phyloP scores from a whole-genome alignment of 257 asterid species.

The Verbena officinalis region DNA sequence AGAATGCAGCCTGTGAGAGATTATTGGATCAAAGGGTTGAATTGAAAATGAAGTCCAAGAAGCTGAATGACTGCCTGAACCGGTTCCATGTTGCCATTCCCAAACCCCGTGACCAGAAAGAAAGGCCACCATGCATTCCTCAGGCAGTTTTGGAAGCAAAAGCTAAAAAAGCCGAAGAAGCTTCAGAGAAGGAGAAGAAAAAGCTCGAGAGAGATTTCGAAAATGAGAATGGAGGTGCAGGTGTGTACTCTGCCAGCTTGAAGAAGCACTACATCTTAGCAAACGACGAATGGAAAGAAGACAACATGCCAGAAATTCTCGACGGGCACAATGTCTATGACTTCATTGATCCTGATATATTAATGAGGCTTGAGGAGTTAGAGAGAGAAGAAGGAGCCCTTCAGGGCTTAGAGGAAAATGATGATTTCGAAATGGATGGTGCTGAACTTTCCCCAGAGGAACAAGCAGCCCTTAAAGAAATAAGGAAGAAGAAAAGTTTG shows the following conservation, averaged over 20 bases:
- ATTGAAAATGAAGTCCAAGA: constrained; percentile 86
- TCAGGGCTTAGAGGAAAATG: constrained; percentile 74
- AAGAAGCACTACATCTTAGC: constrained; percentile 82
- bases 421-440: constrained; percentile 87
- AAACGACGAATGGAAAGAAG: constrained; percentile 90
- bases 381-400: constrained; percentile 81
- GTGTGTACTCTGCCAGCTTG: constrained; percentile 97
- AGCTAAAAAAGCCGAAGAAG: constrained; percentile 61
- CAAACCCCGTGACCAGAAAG: constrained; percentile 86
- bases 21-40: constrained; percentile 90
- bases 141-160: constrained; percentile 79
- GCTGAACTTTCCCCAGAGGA: constrained; percentile 78
- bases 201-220: constrained; percentile 90
- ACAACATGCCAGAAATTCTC: constrained; percentile 77
- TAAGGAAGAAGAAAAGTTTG: constrained; percentile 78
- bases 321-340: constrained; percentile 96
- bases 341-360: constrained; percentile 88
- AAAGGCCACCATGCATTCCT: constrained; percentile 84
- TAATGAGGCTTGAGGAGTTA: constrained; percentile 86
- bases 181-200: constrained; percentile 61
- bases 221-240: constrained; percentile 98
- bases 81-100: constrained; percentile 96
- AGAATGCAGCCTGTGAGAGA: constrained; percentile 94
- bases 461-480: constrained; percentile 59
- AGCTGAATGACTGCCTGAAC: constrained; percentile 79